Conservation (phyloP, 306 rosid species). For the Abrus precatorius region DNA sequence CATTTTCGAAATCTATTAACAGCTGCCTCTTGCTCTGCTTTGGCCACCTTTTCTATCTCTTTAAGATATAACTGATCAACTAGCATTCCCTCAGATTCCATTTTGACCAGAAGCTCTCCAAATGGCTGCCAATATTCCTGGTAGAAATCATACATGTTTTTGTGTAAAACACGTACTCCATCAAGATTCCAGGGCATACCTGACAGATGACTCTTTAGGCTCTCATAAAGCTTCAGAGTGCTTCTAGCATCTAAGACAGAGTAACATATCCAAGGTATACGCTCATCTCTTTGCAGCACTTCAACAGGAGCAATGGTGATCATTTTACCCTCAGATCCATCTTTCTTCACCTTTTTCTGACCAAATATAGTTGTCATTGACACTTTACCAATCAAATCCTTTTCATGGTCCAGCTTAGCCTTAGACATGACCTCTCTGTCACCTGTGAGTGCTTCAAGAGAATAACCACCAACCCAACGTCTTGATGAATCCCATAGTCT, state of each 20-base stretch:
- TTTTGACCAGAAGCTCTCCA: constrained; percentile 86
- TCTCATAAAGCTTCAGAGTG: constrained; percentile 62
- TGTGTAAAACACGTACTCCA: constrained; percentile 44
- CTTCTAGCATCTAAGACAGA: constrained; percentile 63
- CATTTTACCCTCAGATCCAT: constrained; percentile 63
- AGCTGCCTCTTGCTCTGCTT: constrained; percentile 81
- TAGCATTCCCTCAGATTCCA: constrained; percentile 97
- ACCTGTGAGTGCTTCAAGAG: constrained; percentile 92
- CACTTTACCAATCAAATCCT: constrained; percentile 62
- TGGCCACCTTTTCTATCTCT: constrained; percentile 87
- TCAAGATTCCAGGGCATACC: constrained; percentile 54
- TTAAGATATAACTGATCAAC: constrained; percentile 88
- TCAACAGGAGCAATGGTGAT: constrained; percentile 82
- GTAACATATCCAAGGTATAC: constrained; percentile 65
- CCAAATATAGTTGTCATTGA: constrained; percentile 61
- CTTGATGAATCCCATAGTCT: constrained; percentile 99
- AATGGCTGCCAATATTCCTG: constrained; percentile 82
- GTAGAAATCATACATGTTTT: constrained; percentile 84
- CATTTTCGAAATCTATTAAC: constrained; percentile 84
- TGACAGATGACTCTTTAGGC: constrained; percentile 59
- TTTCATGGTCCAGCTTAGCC: constrained; percentile 52
- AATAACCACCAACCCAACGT: constrained; percentile 85
- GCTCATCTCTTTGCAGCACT: constrained; percentile 84
- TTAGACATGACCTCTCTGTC: constrained; percentile 76
- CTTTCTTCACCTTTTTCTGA: constrained; percentile 52